phyloP scores from a whole-genome alignment of 2,329 filamentous ascomycete genomes.

The Didymella pinodella region DNA sequence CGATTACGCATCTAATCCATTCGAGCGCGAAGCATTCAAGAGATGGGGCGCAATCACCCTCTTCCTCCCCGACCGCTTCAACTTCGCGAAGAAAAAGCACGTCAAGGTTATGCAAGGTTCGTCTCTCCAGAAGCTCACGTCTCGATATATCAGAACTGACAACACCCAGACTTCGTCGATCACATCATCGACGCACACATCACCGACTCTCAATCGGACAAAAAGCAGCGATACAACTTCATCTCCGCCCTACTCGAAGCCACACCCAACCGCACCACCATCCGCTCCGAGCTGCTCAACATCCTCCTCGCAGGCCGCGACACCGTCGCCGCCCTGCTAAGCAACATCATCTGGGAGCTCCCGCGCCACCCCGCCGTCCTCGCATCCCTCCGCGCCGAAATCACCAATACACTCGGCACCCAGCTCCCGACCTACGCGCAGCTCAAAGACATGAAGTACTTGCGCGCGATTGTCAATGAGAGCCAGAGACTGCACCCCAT shows the following conservation, averaged over 20 bases:
- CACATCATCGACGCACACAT: slow-evolving; percentile 5
- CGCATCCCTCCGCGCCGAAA: slow-evolving; percentile 47
- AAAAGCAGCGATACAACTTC: slow-evolving; percentile 31
- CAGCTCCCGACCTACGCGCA: slow-evolving; percentile 32
- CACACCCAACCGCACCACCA: slow-evolving; percentile 24
- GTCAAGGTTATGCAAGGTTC: slow-evolving; percentile 31
- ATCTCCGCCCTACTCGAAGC: slow-evolving; percentile 33
- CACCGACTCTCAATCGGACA: neutral
- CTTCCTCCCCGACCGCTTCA: slow-evolving; percentile 27
- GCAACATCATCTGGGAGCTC: slow-evolving; percentile 47
- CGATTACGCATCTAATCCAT: slow-evolving; percentile 33
- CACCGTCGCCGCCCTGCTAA: slow-evolving; percentile 42
- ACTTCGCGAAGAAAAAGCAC: slow-evolving; percentile 21
- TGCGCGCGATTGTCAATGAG: slow-evolving; percentile 44
- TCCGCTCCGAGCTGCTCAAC: slow-evolving; percentile 45
- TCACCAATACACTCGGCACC: slow-evolving; percentile 56
- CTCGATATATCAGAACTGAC: neutral
- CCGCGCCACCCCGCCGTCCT: slow-evolving; percentile 47
- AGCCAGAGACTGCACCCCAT: slow-evolving; percentile 42
- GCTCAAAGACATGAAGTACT: slow-evolving; percentile 44
- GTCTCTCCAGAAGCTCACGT: neutral
- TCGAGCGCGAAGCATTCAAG: slow-evolving; percentile 23
- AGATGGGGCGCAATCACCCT: slow-evolving; percentile 22
- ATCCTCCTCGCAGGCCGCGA: slow-evolving; percentile 49
- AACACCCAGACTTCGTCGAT: slow-evolving; percentile 10